A percentile compares a stretch with the other conserved stretches of the same genome.
phyloP scores from a whole-genome alignment of 108 stramenopile species.

The Hondaea fermentalgiana region DNA sequence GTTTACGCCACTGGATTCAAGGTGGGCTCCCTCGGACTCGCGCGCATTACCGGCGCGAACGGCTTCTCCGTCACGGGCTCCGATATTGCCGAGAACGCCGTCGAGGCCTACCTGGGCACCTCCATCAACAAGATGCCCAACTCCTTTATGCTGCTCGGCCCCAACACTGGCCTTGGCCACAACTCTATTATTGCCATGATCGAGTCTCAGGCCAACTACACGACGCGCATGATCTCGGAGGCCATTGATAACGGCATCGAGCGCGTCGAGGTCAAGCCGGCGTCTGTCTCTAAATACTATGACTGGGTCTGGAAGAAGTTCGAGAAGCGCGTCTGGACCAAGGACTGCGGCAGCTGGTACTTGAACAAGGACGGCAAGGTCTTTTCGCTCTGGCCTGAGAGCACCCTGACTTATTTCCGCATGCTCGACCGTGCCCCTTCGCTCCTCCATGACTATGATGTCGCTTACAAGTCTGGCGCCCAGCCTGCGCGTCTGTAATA shows the following conservation, averaged over 20 bases:
- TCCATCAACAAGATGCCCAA: neutral
- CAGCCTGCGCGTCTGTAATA: too few species aligned
- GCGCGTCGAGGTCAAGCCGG: neutral
- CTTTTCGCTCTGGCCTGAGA: neutral
- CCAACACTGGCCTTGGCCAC: slow-evolving; percentile 14
- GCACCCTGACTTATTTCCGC: neutral
- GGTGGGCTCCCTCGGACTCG: neutral
- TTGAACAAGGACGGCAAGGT: neutral
- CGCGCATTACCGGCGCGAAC: neutral
- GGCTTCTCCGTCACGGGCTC: neutral
- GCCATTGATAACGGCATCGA: neutral
- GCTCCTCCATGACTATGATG: neutral
- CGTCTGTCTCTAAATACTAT: neutral
- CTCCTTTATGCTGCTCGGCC: neutral
- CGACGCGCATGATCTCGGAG: neutral
- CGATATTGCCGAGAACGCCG: neutral
- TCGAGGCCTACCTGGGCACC: neutral
- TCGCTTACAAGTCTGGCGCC: neutral
- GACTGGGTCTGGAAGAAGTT: slow-evolving; percentile 17
- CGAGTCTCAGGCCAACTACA: slow-evolving; percentile 3
- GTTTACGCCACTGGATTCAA: neutral
- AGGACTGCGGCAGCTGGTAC: neutral
- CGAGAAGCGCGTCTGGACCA: slow-evolving; percentile 8
- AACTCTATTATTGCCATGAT: neutral
- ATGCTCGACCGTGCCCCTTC: neutral